Conservation (phyloP, 108 stramenopile species). For the Pelagomonas calceolata region DNA sequence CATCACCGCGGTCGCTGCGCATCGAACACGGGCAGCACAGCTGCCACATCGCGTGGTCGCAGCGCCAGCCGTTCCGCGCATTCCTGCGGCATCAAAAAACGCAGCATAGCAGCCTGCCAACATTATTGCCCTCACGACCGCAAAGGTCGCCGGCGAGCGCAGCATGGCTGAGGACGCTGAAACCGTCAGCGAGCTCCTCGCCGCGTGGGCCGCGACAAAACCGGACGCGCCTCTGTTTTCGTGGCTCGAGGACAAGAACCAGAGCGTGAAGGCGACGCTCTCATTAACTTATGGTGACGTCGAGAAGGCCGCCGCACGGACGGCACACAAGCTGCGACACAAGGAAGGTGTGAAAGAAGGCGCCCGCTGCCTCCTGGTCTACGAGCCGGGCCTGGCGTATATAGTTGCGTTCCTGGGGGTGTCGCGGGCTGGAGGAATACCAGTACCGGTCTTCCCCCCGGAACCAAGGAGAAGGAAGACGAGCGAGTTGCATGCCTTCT, state of each 20-base stretch:
- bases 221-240: background rate
- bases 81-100: no score
- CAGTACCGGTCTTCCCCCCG: constrained; percentile 71
- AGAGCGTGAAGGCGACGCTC: background rate
- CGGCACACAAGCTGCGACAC: background rate
- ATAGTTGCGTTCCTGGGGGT: constrained; percentile 88
- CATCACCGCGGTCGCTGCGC: no score
- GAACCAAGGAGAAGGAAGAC: constrained; percentile 63
- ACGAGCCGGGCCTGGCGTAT: constrained; percentile 88
- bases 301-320: background rate
- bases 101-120: no score
- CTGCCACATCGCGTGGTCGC: no score
- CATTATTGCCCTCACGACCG: no score
- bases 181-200: no score
- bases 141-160: no score
- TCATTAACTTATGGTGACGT: no score
- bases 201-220: background rate
- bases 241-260: background rate
- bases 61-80: no score
- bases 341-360: constrained; percentile 20
- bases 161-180: no score
- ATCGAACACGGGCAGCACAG: no score
- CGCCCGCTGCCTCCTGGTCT: constrained; percentile 78
- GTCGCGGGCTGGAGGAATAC: constrained; percentile 21
- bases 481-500: constrained; percentile 49